Conservation (phyloP, 371 early-diverging fungal genomes). For the Quaeritorhiza haematococci region DNA sequence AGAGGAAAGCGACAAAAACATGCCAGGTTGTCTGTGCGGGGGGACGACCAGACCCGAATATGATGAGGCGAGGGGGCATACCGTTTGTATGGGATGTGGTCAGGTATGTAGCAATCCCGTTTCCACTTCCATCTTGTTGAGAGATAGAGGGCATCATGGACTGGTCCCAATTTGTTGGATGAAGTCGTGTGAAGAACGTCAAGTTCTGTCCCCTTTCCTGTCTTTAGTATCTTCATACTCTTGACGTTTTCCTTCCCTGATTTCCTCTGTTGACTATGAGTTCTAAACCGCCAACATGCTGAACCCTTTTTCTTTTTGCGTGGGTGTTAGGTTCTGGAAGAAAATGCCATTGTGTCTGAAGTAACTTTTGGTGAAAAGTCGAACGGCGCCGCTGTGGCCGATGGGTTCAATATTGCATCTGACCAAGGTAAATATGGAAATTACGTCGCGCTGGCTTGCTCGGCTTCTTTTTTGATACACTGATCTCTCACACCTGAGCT, state of each 20-base stretch:
- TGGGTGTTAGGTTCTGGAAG: conserved; percentile 98
- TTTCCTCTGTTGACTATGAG: too few species aligned
- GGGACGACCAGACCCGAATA: conserved; percentile 52
- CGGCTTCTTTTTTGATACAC: too few species aligned
- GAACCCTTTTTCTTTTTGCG: too few species aligned
- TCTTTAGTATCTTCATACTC: neutral
- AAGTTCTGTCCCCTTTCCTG: neutral
- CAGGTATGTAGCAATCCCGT: conserved; percentile 26
- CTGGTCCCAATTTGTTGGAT: too few species aligned
- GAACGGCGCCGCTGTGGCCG: conserved; percentile 78
- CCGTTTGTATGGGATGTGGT: conserved; percentile 49
- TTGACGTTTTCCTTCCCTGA: neutral
- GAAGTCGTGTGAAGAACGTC: too few species aligned
- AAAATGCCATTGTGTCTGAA: conserved; percentile 92
- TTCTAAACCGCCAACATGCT: neutral
- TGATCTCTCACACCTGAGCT: neutral
- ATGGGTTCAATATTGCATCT: conserved; percentile 71
- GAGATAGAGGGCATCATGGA: too few species aligned
- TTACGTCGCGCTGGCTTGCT: too few species aligned
- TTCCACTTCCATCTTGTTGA: too few species aligned
- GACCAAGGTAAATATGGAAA: conserved; percentile 28
- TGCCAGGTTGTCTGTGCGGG: conserved; percentile 47
- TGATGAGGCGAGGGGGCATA: conserved; percentile 43
- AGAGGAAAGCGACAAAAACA: too few species aligned
- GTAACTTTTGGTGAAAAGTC: conserved; percentile 87